Evolutionary conservation across 31 red algal species (phyloP), one percentile per base, ranked within the genome.

Genomic region (Endocladia muricata): DNA sequence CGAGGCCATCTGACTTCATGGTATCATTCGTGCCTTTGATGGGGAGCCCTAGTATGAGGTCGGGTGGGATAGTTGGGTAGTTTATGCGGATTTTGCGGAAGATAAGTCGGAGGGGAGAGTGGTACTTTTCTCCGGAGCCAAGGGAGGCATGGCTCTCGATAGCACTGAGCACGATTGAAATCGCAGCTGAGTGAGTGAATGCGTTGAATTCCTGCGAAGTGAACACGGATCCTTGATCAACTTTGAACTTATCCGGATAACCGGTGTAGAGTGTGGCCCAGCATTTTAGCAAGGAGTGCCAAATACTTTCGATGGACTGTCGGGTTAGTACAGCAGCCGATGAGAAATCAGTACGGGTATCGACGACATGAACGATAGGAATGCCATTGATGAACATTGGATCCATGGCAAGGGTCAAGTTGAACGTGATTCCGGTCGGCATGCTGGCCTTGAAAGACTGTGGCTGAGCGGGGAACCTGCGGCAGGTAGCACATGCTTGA

Each of bases 111-210:
- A 93, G 23, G 3, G 77, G 64, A 1, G 3, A 25, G 42, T 93
- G 68, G 70, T 93, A 86, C 6, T 70, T 19, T 22, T 93, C 82
- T 4, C 89, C 89, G 17, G 52, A 21, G 13, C 73, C 79, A 33
- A 93, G 65, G n/a, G 68, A 80, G 30, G 81, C 79, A 26, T 85
- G 57, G n/a, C 65, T 76, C 56, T 93, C 74, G 26, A 93, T 40
- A 2, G 62, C 64, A 3, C 58, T 68, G 3, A 75, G 25, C 9
- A 72, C 51, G 0, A 82, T 26, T 2, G 11, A n/a, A 4, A 81
- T 90, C 21, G 49, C 42, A 23, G 64, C 30, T 3, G 47, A 2
- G 2, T 25, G 41, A 1, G 55, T 77, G n/a, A 78, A 0, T 31
- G 40, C 62, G 13, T 67, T 66, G 21, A 38, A 82, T 0, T 23